phyloP scores from a whole-genome alignment of 2,329 filamentous ascomycete genomes.

The Ophiostoma novo-ulmi region DNA sequence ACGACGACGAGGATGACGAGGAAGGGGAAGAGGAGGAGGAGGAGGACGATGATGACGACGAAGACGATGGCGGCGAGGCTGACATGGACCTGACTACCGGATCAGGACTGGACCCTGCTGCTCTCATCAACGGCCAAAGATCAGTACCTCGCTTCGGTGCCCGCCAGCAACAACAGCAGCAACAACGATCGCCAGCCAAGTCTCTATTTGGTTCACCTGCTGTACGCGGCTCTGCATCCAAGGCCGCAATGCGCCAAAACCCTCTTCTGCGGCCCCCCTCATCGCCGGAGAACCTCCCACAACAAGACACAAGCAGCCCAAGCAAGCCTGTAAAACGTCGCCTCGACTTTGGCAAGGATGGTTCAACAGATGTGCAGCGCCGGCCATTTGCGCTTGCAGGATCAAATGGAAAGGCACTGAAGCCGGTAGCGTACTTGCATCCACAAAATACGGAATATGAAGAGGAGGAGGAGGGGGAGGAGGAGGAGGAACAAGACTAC shows the following conservation, averaged over 20 bases:
- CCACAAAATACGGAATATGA: constrained; percentile 25
- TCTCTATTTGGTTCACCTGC: constrained; percentile 58
- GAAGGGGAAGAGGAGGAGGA: constrained; percentile 30
- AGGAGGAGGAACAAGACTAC: not conserved
- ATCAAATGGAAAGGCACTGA: constrained; percentile 17
- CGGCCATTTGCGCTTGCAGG: constrained; percentile 19
- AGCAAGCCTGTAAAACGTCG: constrained; percentile 46
- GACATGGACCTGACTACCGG: constrained; percentile 49
- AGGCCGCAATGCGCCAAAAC: constrained; percentile 35
- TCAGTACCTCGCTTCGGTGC: constrained; percentile 44
- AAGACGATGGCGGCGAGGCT: constrained; percentile 33
- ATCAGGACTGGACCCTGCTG: constrained; percentile 50
- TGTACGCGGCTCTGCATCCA: constrained; percentile 35
- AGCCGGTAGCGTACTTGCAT: constrained; percentile 5
- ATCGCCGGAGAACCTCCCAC: constrained; percentile 40
- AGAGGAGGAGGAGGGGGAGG: constrained; percentile 6
- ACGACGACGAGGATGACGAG: constrained; percentile 32
- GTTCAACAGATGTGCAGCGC: constrained; percentile 29
- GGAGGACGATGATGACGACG: constrained; percentile 34
- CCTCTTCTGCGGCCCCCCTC: constrained; percentile 52
- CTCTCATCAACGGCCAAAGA: constrained; percentile 48
- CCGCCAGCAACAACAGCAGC: constrained; percentile 34
- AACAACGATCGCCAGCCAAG: constrained; percentile 53
- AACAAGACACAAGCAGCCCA: constrained; percentile 30
- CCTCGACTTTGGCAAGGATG: constrained; percentile 46